phyloP scores from a whole-genome alignment of 352 stramenopile genomes.

The Peronosclerospora sorghi region DNA sequence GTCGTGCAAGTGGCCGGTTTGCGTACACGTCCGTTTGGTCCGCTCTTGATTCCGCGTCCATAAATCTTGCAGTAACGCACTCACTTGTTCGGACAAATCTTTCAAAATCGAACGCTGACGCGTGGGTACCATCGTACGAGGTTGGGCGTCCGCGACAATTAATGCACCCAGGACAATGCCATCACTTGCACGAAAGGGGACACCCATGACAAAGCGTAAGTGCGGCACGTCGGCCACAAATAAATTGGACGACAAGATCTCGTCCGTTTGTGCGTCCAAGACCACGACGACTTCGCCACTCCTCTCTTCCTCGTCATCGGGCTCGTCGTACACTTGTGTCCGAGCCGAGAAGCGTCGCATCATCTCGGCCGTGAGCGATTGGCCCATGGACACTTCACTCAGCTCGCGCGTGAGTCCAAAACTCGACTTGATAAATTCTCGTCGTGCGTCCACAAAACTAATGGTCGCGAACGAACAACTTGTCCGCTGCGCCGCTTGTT shows the following conservation, averaged over 20 bases:
- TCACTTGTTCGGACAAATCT: conserved; percentile 35
- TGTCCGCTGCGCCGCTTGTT: conserved; percentile 39
- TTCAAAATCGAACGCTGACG: conserved; percentile 25
- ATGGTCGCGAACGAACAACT: conserved; percentile 44
- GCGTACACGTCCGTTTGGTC: conserved; percentile 13
- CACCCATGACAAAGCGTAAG: conserved; percentile 42
- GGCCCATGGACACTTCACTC: conserved; percentile 33
- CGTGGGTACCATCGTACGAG: conserved; percentile 18
- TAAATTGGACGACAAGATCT: conserved; percentile 32
- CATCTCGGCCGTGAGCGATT: conserved; percentile 46
- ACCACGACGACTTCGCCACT: conserved; percentile 30
- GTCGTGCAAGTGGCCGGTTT: conserved; percentile 27
- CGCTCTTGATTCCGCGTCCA: conserved; percentile 24
- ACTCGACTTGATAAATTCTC: conserved; percentile 48
- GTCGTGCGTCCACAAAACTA: conserved; percentile 47
- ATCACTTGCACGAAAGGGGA: conserved; percentile 37
- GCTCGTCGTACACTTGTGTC: conserved; percentile 15
- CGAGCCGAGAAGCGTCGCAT: conserved; percentile 31
- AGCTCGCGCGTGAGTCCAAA: conserved; percentile 27
- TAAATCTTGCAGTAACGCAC: conserved; percentile 32
- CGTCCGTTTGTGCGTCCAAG: conserved; percentile 32
- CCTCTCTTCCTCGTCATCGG: conserved; percentile 15
- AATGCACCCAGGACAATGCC: conserved; percentile 45
- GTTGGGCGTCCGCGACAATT: conserved; percentile 38
- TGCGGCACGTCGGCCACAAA: conserved; percentile 43